These are phyloP conservation scores for Fusarium nurragi DNA, from an alignment of 2,329 filamentous ascomycete species.

Conservation along the genomic window DNA sequence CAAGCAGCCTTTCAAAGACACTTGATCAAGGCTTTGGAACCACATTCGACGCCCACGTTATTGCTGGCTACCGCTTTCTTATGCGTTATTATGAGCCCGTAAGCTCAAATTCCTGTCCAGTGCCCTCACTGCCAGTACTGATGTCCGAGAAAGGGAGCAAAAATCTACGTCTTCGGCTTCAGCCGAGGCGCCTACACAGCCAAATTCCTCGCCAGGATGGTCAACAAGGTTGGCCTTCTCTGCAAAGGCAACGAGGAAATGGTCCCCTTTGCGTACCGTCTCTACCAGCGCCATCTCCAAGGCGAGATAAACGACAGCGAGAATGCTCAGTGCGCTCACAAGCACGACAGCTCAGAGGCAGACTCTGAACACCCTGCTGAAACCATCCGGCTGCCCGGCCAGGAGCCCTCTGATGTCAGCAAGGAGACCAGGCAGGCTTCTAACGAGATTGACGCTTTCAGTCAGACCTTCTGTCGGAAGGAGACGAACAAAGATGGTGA, in stretches of 20 bases:
- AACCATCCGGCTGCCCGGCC: conserved; percentile 28
- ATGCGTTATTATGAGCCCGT: conserved; percentile 63
- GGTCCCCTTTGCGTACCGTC: conserved; percentile 60
- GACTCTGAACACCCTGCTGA: neutral
- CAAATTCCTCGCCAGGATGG: conserved; percentile 62
- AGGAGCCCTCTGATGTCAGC: conserved; percentile 37
- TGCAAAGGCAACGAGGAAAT: conserved; percentile 64
- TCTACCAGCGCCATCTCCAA: conserved; percentile 55
- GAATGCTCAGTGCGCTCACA: conserved; percentile 21
- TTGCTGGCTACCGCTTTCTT: conserved; percentile 62
- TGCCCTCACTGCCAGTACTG: neutral
- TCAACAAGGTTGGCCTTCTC: conserved; percentile 59
- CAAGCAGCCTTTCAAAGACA: conserved; percentile 51
- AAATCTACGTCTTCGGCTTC: conserved; percentile 66
- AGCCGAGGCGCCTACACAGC: conserved; percentile 63
- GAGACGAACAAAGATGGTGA: conserved; percentile 31
- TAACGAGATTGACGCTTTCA: conserved; percentile 57
- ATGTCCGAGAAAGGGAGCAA: conserved; percentile 50
- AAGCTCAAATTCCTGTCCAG: conserved; percentile 1
- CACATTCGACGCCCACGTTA: conserved; percentile 62
- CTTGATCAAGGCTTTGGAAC: conserved; percentile 57
- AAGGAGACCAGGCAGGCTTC: conserved; percentile 37
- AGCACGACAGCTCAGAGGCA: neutral
- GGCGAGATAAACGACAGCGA: conserved; percentile 51
- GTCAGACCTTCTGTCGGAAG: conserved; percentile 58